phyloP scores from a whole-genome alignment of 2,329 filamentous ascomycete genomes.

The Fusarium ramigenum region DNA sequence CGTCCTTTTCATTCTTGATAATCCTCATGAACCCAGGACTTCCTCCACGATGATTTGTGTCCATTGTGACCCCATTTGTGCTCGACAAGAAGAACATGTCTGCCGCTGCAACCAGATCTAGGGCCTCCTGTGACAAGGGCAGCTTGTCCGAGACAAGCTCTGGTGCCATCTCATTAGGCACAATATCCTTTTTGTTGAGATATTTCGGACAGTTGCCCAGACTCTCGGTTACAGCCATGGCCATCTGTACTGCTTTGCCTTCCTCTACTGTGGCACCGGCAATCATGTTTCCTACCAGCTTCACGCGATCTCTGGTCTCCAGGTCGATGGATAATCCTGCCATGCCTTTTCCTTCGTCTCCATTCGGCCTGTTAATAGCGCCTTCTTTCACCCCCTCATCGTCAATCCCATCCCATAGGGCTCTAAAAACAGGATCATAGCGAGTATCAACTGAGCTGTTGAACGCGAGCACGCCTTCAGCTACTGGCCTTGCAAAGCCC shows the following conservation, averaged over 20 bases:
- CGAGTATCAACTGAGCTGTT: slow-evolving; percentile 66
- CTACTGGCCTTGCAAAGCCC: slow-evolving; percentile 73
- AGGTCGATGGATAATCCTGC: slow-evolving; percentile 65
- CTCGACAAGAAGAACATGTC: slow-evolving; percentile 85
- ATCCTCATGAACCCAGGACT: slow-evolving; percentile 78
- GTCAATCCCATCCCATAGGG: slow-evolving; percentile 63
- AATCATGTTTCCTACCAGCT: slow-evolving; percentile 75
- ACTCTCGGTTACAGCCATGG: slow-evolving; percentile 75
- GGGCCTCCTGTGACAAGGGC: slow-evolving; percentile 61
- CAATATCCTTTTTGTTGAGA: slow-evolving; percentile 76
- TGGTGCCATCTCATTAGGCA: slow-evolving; percentile 57
- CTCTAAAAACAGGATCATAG: slow-evolving; percentile 75
- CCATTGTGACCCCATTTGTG: slow-evolving; percentile 74
- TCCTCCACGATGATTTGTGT: slow-evolving; percentile 84
- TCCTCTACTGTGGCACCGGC: slow-evolving; percentile 64
- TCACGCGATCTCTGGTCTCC: slow-evolving; percentile 70
- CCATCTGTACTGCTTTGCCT: slow-evolving; percentile 61
- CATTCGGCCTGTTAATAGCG: slow-evolving; percentile 48
- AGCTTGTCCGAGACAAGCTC: slow-evolving; percentile 56
- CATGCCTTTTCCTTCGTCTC: slow-evolving; percentile 54
- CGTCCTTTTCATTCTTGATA: slow-evolving; percentile 61
- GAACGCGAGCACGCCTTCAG: slow-evolving; percentile 70
- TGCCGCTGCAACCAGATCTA: slow-evolving; percentile 67
- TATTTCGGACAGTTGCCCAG: slow-evolving; percentile 91
- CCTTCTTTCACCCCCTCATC: slow-evolving; percentile 50